These are phyloP conservation scores for Geotrichum aggregatum DNA, from an alignment of 1,139 yeast species.

Conservation along the genomic window DNA sequence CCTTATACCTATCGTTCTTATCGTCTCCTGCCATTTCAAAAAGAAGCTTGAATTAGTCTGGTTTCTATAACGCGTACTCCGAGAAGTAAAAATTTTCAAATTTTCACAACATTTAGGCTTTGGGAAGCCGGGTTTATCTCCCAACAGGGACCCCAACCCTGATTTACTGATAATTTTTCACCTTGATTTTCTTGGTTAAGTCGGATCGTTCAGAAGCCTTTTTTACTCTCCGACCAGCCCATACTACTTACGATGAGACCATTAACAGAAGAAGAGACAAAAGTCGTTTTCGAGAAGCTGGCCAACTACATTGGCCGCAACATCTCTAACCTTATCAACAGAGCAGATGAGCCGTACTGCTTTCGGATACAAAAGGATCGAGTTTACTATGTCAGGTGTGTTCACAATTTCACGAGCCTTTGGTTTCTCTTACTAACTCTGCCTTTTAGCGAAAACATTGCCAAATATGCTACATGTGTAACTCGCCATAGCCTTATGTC, in stretches of 20 bases:
- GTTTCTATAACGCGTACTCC: not conserved
- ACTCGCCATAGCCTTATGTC: constrained; percentile 89
- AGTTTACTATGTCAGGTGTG: constrained; percentile 71
- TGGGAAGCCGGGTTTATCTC: constrained; percentile 2
- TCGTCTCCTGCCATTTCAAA: constrained; percentile 10
- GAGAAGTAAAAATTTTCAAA: not conserved
- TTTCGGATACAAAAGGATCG: constrained; percentile 94
- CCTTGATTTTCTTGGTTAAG: not conserved
- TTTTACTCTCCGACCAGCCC: not conserved
- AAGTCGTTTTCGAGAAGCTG: constrained; percentile 89
- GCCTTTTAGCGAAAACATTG: constrained; percentile 56
- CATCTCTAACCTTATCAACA: constrained; percentile 80
- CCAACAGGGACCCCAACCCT: constrained; percentile 9
- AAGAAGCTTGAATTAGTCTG: not conserved
- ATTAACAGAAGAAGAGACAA: constrained; percentile 94
- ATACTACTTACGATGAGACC: constrained; percentile 66
- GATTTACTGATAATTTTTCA: constrained; percentile 3
- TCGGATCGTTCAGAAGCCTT: not conserved
- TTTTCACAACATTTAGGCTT: constrained; percentile 7
- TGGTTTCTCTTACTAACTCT: not conserved
- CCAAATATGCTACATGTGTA: constrained; percentile 84
- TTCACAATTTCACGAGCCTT: not conserved
- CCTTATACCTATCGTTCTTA: constrained; percentile 17
- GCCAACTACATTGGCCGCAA: constrained; percentile 96
- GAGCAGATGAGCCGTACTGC: constrained; percentile 87